Conservation (phyloP, 176 grass and related monocot species). For the Hsuehochloa calcarea region DNA sequence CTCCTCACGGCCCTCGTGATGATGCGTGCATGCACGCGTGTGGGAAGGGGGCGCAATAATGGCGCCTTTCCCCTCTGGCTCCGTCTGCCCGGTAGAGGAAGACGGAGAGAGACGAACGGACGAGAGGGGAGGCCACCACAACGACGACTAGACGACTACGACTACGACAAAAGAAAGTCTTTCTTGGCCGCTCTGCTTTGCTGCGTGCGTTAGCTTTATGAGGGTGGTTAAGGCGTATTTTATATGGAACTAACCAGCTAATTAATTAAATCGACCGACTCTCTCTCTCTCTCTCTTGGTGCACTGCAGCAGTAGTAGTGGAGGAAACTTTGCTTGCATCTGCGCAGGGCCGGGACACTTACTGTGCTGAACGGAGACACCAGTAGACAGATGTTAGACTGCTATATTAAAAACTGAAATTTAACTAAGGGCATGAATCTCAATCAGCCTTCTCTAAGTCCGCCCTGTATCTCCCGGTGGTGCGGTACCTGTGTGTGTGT, state of each 20-base stretch:
- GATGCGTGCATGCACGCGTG: constrained; percentile 24
- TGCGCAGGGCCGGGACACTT: not conserved
- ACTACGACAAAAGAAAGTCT: not conserved
- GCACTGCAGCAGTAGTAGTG: not conserved
- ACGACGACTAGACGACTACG: not conserved
- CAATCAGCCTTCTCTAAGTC: too few relatives aligned
- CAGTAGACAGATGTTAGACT: too few relatives aligned
- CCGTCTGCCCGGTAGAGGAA: not conserved
- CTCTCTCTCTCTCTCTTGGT: not conserved
- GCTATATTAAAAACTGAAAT: too few relatives aligned
- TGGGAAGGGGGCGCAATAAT: constrained; percentile 17
- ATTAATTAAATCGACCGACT: not conserved
- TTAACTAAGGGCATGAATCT: too few relatives aligned
- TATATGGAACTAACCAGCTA: constrained; percentile 11
- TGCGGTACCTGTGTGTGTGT: not conserved
- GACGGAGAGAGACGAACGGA: not conserved
- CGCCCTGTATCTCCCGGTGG: too few relatives aligned
- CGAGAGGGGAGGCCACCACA: not conserved
- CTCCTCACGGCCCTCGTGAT: not conserved
- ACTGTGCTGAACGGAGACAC: too few relatives aligned
- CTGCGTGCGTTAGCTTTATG: not conserved
- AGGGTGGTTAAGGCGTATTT: constrained; percentile 21
- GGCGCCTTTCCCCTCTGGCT: not conserved
- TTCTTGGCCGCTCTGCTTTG: not conserved
- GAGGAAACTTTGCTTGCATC: constrained; percentile 27